A percentile compares a stretch with the other conserved stretches of the same genome.
These are phyloP conservation scores for Triticum monococcum DNA, from an alignment of 176 grass and related monocot genomes.

Conservation along the genomic window DNA sequence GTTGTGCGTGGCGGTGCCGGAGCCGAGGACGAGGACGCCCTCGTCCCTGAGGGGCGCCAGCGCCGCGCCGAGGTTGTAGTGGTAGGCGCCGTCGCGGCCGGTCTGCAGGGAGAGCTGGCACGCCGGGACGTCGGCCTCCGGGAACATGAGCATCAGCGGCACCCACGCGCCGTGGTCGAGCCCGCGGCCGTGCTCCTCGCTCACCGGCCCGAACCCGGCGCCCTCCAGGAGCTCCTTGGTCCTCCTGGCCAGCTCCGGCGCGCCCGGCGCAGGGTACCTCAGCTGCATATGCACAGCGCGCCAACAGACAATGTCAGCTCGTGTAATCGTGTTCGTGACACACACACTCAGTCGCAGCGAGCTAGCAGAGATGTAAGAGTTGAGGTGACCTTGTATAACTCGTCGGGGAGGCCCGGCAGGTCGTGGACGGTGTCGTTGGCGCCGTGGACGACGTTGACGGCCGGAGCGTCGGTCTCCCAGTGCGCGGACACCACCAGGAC, in stretches of 20 bases:
- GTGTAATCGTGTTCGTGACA: not conserved
- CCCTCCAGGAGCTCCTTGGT: constrained; percentile 63
- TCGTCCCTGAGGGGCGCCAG: constrained; percentile 64
- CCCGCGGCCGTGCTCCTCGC: constrained; percentile 51
- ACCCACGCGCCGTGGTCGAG: constrained; percentile 88
- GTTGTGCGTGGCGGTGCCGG: constrained; percentile 80
- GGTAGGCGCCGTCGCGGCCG: constrained; percentile 54
- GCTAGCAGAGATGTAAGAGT: not conserved
- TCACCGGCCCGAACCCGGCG: constrained; percentile 55
- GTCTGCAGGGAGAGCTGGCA: constrained; percentile 76
- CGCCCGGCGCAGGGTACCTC: constrained; percentile 73
- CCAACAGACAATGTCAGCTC: not conserved
- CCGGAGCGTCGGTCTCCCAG: constrained; percentile 59
- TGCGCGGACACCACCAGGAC: constrained; percentile 83
- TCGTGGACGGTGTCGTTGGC: not conserved
- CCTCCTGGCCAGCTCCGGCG: constrained; percentile 52
- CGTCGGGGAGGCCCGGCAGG: not conserved
- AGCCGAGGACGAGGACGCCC: constrained; percentile 73
- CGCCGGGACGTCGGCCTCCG: constrained; percentile 64
- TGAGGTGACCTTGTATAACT: not conserved
- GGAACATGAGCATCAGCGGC: constrained; percentile 86
- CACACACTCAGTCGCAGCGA: not conserved
- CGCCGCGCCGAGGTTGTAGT: constrained; percentile 76
- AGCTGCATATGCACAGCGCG: constrained; percentile 39
- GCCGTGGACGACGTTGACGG: constrained; percentile 27